A percentile compares a stretch with the other conserved stretches of the same genome.
Evolutionary conservation across 768 basidiomycete genomes (phyloP).

Genomic region (Auricularia sp.): DNA sequence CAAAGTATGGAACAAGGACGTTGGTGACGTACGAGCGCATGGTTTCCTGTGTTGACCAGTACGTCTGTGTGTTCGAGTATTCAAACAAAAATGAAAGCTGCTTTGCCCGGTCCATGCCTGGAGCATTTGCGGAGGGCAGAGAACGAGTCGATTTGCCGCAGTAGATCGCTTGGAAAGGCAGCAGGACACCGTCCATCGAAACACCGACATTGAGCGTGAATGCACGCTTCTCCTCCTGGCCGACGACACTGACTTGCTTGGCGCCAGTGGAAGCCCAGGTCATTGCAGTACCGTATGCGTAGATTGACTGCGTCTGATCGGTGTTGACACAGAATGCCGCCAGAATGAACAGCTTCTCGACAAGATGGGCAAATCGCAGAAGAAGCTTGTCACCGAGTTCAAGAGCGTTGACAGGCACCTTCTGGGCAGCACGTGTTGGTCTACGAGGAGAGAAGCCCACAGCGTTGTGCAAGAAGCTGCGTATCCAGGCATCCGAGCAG

Average conservation of each 20-base stretch:
- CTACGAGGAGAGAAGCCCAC: slow-evolving; percentile 21
- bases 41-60: background rate
- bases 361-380: slow-evolving; percentile 17
- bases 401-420: slow-evolving; percentile 23
- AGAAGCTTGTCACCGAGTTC: slow-evolving; percentile 11
- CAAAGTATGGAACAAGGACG: too few relatives aligned
- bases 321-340: slow-evolving; percentile 23
- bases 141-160: slow-evolving; percentile 20
- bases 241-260: slow-evolving; percentile 27
- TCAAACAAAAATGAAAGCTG: slow-evolving; percentile 17
- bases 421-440: slow-evolving; percentile 27
- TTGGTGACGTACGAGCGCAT: too few relatives aligned
- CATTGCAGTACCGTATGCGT: slow-evolving; percentile 16
- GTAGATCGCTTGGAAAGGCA: slow-evolving; percentile 32
- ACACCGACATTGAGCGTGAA: slow-evolving; percentile 29
- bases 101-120: slow-evolving; percentile 11
- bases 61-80: slow-evolving; percentile 14
- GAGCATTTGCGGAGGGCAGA: slow-evolving; percentile 11
- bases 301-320: slow-evolving; percentile 29
- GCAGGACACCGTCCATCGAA: slow-evolving; percentile 20
- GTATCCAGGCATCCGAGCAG: slow-evolving; percentile 20
- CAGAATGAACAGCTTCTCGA: slow-evolving; percentile 20
- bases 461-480: slow-evolving; percentile 14
- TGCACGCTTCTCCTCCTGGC: slow-evolving; percentile 34
- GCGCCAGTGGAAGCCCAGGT: slow-evolving; percentile 23